A percentile compares a stretch with the other conserved stretches of the same genome.
Conservation (phyloP, 1,139 yeast genomes). For the Magnusiomyces paraingens region DNA sequence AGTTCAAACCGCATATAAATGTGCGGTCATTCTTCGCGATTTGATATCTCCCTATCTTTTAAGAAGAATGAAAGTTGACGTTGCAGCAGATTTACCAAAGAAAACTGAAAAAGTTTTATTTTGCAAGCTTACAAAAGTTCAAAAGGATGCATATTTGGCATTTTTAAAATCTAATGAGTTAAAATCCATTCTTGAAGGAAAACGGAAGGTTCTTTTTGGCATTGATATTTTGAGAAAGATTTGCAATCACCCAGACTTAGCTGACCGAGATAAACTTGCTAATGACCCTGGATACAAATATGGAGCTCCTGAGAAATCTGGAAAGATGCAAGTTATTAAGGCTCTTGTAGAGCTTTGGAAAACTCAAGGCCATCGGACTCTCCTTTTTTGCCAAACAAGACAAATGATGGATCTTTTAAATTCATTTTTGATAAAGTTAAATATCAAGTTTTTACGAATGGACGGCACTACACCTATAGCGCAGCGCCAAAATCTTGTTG, state of each 20-base stretch:
- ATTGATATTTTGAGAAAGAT: constrained; percentile 85
- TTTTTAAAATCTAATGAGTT: constrained; percentile 75
- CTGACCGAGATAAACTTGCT: constrained; percentile 47
- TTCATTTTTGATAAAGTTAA: constrained; percentile 44
- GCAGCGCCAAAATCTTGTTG: constrained; percentile 71
- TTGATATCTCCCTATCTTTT: constrained; percentile 83
- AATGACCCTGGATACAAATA: constrained; percentile 43
- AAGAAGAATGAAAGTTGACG: constrained; percentile 85
- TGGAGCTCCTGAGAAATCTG: constrained; percentile 69
- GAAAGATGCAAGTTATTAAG: constrained; percentile 84
- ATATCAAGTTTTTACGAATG: constrained; percentile 67
- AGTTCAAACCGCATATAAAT: constrained; percentile 92
- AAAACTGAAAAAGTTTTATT: constrained; percentile 91
- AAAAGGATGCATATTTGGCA: constrained; percentile 63
- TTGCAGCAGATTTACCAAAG: constrained; percentile 92
- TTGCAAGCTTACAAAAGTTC: constrained; percentile 74
- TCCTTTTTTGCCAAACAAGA: constrained; percentile 82
- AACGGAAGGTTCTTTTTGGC: constrained; percentile 77
- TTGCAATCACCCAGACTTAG: constrained; percentile 93
- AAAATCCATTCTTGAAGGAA: constrained; percentile 65
- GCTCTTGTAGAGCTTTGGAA: constrained; percentile 74
- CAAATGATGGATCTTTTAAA: constrained; percentile 91
- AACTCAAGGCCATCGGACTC: constrained; percentile 65
- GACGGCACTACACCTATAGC: constrained; percentile 88
- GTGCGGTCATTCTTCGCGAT: constrained; percentile 87